Base-by-base conservation (phyloP, 352 stramenopile genomes). In the Phytophthora sp. region DNA sequence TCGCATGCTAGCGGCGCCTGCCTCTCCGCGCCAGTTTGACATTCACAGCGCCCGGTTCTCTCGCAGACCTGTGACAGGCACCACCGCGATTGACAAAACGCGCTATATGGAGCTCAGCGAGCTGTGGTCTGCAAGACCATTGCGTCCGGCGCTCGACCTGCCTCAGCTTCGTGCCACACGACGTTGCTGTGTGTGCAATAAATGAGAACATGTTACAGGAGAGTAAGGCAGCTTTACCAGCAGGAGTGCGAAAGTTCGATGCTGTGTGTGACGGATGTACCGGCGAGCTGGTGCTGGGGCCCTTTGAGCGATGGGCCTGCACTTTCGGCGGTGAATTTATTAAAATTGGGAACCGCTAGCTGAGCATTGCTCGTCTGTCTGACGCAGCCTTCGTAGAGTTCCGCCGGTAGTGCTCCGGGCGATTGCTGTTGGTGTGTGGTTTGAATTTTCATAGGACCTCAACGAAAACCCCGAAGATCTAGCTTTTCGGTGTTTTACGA, bases 241-340 rank as follows among this genome's bases (percentile, higher is more conserved):
- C n/a, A n/a, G n/a, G n/a, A n/a, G n/a, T n/a, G n/a, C n/a, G n/a
- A n/a, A n/a, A n/a, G n/a, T n/a, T n/a, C n/a, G n/a, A n/a, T 35
- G 8, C 30, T 13, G 30, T 35, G 5, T 35, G n/a, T 35, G 12
- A 13, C 3, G 17, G n/a, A 24, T 2, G 39, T 46, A 15, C 39
- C 39, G 39, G 18, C 39, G 38, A 28, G n/a, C n/a, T n/a, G n/a
- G n/a, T n/a, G 37, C 37, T 44, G 37, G 37, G 17, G 37, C 18
- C n/a, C n/a, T 35, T 35, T n/a, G 12, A 21, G 11, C 42, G 42
- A 35, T 50, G 17, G 27, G 39, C 17, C 17, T 18, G 39, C 44
- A 52, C 28, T 52, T 52, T 52, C 28, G 44, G 44, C 44, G 44
- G 44, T 39, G 27, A 39, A 52, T 52, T 52, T 52, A n/a, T n/a